Percentiles rank a stretch among this genome's conserved stretches.
Evolutionary conservation across 2,329 filamentous ascomycete genomes (phyloP).

Genomic region (Tolypocladium album): DNA sequence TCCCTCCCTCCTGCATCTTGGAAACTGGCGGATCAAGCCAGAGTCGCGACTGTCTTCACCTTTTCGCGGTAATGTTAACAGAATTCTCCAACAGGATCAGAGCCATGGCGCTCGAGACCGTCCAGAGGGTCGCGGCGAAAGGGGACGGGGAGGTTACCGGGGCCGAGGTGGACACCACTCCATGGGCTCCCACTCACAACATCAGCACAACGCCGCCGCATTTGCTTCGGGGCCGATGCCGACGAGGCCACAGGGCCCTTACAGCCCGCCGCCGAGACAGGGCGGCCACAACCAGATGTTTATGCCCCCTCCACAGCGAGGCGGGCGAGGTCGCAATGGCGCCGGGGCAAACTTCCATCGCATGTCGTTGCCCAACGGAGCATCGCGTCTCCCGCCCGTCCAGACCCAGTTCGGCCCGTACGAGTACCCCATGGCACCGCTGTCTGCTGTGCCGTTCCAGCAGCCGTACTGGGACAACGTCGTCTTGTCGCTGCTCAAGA

Average conservation of each 20-base stretch:
- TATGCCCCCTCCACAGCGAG: constrained; percentile 20
- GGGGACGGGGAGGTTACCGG: constrained; percentile 33
- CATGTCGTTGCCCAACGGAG: constrained; percentile 27
- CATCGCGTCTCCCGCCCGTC: constrained; percentile 22
- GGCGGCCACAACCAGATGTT: constrained; percentile 24
- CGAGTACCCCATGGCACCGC: constrained; percentile 30
- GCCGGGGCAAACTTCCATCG: constrained; percentile 23
- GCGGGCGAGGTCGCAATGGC: constrained; percentile 22
- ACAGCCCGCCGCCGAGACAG: constrained; percentile 34
- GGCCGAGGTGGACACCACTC: constrained; percentile 33
- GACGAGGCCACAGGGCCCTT: constrained; percentile 24
- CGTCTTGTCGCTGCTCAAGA: constrained; percentile 29
- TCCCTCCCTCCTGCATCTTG: not conserved
- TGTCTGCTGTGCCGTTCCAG: constrained; percentile 23
- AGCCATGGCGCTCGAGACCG: constrained; percentile 18
- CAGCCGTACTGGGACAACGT: constrained; percentile 44
- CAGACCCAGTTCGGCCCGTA: constrained; percentile 24
- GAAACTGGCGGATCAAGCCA: not conserved
- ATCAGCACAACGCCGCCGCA: constrained; percentile 16
- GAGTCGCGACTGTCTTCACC: not conserved
- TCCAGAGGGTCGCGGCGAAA: constrained; percentile 27
- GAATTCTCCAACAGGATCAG: constrained; percentile 13
- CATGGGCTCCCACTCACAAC: constrained; percentile 22
- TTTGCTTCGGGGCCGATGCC: constrained; percentile 22
- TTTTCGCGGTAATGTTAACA: not conserved